A percentile compares a stretch with the other conserved stretches of the same genome.
Conservation (phyloP, 2,329 filamentous ascomycete species). For the Stagonosporopsis chrysanthemi region DNA sequence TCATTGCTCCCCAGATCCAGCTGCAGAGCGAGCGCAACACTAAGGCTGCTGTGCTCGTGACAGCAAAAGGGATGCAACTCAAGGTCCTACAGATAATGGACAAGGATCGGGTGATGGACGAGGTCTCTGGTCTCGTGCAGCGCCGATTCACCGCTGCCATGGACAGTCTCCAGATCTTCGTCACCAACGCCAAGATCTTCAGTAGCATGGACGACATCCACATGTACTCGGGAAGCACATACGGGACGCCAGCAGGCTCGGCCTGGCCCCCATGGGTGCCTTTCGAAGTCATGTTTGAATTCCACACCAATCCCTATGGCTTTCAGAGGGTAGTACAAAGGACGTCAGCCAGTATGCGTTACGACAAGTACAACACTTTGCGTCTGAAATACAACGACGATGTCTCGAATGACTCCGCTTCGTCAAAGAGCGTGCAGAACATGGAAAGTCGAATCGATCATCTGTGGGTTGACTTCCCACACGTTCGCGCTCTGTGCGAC, state of each 20-base stretch:
- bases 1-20: constrained; percentile 98
- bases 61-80: constrained; percentile 96
- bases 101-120: constrained; percentile 88
- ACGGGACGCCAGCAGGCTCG: constrained; percentile 83
- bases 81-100: constrained; percentile 99
- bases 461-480: constrained; percentile 95
- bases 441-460: constrained; percentile 89
- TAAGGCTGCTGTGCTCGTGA: constrained; percentile 95
- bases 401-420: constrained; percentile 68
- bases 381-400: constrained; percentile 97
- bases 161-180: constrained; percentile 98
- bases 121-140: constrained; percentile 93
- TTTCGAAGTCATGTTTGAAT: constrained; percentile 98
- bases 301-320: constrained; percentile 91
- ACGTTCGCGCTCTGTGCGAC: constrained; percentile 93
- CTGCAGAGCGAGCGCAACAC: constrained; percentile 98
- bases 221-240: constrained; percentile 92
- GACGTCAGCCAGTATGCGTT: constrained; percentile 91
- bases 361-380: constrained; percentile 97
- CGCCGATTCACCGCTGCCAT: constrained; percentile 92
- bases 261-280: constrained; percentile 99
- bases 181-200: constrained; percentile 92
- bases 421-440: constrained; percentile 57
- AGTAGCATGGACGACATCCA: constrained; percentile 80
- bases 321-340: constrained; percentile 97